These are phyloP conservation scores for Haplosporangium sp. DNA, from an alignment of 371 early-diverging fungal genomes.

Conservation along the genomic window DNA sequence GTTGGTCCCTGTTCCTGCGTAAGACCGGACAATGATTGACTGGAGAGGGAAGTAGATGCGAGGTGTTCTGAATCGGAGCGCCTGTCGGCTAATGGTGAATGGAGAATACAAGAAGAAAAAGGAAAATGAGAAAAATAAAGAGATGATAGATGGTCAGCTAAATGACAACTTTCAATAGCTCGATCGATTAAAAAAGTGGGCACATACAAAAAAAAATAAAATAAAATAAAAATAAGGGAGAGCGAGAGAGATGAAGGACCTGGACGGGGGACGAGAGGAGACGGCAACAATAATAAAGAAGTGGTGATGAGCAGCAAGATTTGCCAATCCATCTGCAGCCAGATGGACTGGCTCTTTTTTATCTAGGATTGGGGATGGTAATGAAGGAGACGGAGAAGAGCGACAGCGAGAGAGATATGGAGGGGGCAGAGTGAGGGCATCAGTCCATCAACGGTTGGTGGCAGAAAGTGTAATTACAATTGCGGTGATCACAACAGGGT, in stretches of 20 bases:
- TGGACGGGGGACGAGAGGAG: neutral
- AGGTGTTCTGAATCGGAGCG: no score
- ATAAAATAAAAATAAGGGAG: neutral
- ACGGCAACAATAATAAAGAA: constrained; percentile 3
- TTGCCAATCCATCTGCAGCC: neutral
- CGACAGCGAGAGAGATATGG: constrained; percentile 1
- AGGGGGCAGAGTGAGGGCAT: no score
- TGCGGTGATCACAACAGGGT: no score
- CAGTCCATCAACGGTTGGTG: no score
- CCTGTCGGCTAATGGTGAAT: no score
- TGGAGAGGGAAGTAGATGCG: neutral
- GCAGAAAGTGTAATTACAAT: no score
- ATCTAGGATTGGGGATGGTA: neutral
- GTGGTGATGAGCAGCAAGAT: constrained; percentile 2
- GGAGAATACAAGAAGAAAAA: no score
- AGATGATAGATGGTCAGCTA: no score
- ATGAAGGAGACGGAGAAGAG: neutral
- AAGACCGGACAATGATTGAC: neutral
- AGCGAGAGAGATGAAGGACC: neutral
- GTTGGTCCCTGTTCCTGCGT: neutral
- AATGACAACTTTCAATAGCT: no score
- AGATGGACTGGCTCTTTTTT: neutral
- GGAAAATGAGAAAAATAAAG: no score
- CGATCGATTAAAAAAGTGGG: no score
- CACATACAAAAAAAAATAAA: neutral